These are phyloP conservation scores for Epichloe sylvatica DNA, from an alignment of 2,329 filamentous ascomycete genomes.

Conservation along the genomic window DNA sequence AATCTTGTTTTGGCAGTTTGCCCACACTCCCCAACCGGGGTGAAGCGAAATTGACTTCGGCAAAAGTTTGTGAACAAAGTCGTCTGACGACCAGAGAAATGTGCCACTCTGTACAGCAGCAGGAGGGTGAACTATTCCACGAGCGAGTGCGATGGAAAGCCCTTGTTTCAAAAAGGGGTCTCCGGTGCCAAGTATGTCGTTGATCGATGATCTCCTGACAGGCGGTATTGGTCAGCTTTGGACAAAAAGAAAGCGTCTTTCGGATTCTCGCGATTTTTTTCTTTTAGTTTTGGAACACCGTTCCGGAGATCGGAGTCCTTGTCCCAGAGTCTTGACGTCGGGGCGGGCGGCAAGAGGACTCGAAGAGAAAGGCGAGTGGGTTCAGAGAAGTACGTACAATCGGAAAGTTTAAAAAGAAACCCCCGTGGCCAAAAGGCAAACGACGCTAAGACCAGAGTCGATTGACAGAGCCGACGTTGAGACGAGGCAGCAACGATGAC, in stretches of 20 bases:
- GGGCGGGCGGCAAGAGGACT: background rate
- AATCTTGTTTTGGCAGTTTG: slow-evolving; percentile 3
- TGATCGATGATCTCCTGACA: background rate
- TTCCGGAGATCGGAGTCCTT: background rate
- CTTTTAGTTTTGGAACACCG: background rate
- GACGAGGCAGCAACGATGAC: background rate
- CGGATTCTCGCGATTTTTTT: background rate
- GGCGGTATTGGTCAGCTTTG: background rate
- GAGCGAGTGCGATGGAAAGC: background rate
- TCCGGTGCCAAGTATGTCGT: background rate
- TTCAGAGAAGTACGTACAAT: background rate
- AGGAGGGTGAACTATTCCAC: background rate
- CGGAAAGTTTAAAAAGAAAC: background rate
- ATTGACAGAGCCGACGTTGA: background rate
- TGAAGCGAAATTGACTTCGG: slow-evolving; percentile 1
- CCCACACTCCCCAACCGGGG: slow-evolving; percentile 10
- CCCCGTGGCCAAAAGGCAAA: background rate
- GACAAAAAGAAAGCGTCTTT: background rate
- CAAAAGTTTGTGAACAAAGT: background rate
- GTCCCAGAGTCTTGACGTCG: background rate
- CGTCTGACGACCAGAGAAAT: slow-evolving; percentile 1
- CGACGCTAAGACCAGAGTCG: background rate
- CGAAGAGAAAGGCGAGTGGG: background rate
- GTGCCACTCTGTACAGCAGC: background rate
- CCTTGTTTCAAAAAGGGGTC: background rate